Conservation (phyloP, 805 yeast genomes). For the Wickerhamomyces sydowiorum region DNA sequence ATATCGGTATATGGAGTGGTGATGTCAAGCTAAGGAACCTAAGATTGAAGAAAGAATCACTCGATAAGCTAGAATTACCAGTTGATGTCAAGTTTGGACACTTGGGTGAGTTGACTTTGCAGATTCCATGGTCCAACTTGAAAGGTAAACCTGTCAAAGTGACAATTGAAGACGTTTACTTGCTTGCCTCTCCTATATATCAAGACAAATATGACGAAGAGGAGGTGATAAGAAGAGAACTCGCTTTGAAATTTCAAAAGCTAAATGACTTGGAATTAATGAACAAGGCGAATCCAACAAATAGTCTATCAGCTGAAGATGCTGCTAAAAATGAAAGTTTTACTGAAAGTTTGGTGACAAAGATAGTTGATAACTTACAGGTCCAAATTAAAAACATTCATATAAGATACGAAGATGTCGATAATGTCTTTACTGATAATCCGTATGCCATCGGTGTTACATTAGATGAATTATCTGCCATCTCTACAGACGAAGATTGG, state of each 20-base stretch:
- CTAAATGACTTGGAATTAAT: conserved; percentile 57
- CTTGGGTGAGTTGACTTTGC: conserved; percentile 81
- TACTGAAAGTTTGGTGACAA: conserved; percentile 80
- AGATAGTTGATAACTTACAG: conserved; percentile 89
- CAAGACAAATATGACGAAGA: conserved; percentile 46
- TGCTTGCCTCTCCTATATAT: conserved; percentile 73
- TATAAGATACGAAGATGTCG: conserved; percentile 81
- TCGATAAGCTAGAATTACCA: conserved; percentile 83
- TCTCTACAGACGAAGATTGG: conserved; percentile 85
- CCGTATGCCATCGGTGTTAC: conserved; percentile 85
- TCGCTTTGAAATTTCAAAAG: conserved; percentile 59
- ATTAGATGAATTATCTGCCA: conserved; percentile 82
- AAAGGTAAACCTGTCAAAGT: conserved; percentile 90
- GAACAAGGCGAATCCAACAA: conserved; percentile 38
- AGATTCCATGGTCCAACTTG: conserved; percentile 95
- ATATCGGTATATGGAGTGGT: conserved; percentile 97
- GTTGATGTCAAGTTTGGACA: conserved; percentile 85
- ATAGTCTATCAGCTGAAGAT: conserved; percentile 29
- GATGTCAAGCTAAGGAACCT: conserved; percentile 83
- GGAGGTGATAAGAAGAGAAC: conserved; percentile 54
- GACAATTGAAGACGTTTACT: conserved; percentile 76
- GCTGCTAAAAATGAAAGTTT: conserved; percentile 66
- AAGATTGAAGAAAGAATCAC: conserved; percentile 77
- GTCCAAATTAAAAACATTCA: conserved; percentile 89
- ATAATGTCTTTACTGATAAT: conserved; percentile 55